Evolutionary conservation across 1,284 basidiomycete species (phyloP).

Genomic region (Rhodotorula sp.): DNA sequence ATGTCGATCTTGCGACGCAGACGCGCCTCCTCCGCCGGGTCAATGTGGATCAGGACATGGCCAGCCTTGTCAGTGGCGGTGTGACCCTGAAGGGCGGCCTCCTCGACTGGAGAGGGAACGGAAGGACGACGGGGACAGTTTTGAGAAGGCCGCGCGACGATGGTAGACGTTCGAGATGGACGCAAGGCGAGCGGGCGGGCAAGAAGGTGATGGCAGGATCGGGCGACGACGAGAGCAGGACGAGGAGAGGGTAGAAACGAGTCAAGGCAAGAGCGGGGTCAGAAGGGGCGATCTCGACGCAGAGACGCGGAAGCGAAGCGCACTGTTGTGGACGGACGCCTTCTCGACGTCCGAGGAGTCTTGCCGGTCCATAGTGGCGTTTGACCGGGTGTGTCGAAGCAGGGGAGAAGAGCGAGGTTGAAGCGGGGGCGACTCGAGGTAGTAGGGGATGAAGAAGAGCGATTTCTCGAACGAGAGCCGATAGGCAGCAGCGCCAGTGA

Average conservation of each 20-base stretch:
- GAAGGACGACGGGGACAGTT: not conserved
- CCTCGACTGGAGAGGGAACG: constrained; percentile 19
- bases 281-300: not conserved
- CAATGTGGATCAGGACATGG: constrained; percentile 43
- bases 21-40: constrained; percentile 43
- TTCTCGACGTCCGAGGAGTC: constrained; percentile 4
- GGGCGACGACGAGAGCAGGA: not conserved
- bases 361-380: not conserved
- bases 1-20: constrained; percentile 44
- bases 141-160: not conserved
- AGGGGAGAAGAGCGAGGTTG: not conserved
- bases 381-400: not conserved
- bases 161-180: no score
- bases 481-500: not conserved
- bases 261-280: no score
- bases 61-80: constrained; percentile 39
- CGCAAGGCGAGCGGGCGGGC: no score
- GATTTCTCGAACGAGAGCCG: not conserved
- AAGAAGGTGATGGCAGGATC: not conserved
- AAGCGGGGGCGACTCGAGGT: not conserved
- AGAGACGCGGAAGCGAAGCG: not conserved
- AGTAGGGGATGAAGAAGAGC: not conserved
- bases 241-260: not conserved
- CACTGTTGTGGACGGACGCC: constrained; percentile 3
- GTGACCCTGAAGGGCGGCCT: constrained; percentile 30